Evolutionary conservation across 305 asterid genomes (phyloP).

Genomic region (Withania somnifera): DNA sequence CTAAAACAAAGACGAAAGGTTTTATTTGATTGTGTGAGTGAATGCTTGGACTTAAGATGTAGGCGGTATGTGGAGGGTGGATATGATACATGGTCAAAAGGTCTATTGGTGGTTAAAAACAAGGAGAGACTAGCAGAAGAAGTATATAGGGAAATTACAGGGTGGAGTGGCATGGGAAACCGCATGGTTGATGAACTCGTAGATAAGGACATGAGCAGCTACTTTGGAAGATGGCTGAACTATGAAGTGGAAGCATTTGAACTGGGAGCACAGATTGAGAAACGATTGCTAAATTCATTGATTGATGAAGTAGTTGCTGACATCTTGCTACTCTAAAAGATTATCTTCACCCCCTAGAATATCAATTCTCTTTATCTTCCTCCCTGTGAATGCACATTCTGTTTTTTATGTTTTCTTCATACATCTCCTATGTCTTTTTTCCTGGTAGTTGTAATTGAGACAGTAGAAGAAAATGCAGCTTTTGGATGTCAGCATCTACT

Average conservation of each 20-base stretch:
- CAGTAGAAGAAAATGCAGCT: not conserved
- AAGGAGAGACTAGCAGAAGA: conserved; percentile 58
- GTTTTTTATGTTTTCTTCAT: not conserved
- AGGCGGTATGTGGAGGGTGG: conserved; percentile 42
- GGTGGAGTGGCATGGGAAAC: conserved; percentile 50
- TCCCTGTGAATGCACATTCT: not conserved
- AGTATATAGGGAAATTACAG: conserved; percentile 45
- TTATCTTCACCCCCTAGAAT: not conserved
- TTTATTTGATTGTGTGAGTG: conserved; percentile 57
- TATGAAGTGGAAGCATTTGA: conserved; percentile 65
- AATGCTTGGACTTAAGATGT: conserved; percentile 53
- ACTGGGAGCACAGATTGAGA: conserved; percentile 58
- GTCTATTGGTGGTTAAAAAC: conserved; percentile 29
- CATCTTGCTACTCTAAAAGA: conserved; percentile 30
- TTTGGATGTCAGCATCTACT: not conserved
- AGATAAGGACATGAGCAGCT: conserved; percentile 73
- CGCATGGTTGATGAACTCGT: conserved; percentile 59
- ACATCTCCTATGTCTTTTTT: not conserved
- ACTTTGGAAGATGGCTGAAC: conserved; percentile 60
- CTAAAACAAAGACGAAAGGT: conserved; percentile 33
- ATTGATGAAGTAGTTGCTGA: conserved; percentile 69
- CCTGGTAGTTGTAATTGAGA: not conserved
- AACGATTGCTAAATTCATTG: conserved; percentile 50
- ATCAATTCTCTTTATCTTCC: not conserved
- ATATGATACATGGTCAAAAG: conserved; percentile 41